These are phyloP conservation scores for Malassezia pachydermatis DNA, from an alignment of 1,284 basidiomycete species.

Conservation along the genomic window DNA sequence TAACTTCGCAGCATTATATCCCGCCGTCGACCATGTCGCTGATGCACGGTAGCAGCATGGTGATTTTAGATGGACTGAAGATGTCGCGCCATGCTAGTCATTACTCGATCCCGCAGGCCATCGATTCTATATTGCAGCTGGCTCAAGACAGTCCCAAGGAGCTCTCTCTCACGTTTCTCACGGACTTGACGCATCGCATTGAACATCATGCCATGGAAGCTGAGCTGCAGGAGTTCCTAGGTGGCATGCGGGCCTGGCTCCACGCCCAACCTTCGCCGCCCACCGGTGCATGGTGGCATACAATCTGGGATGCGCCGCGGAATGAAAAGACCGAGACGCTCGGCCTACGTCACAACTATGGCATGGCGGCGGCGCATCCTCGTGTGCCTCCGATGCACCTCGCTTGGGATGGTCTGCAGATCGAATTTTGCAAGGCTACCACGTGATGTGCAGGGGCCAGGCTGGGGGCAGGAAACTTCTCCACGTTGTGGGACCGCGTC, in stretches of 20 bases:
- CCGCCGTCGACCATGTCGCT: constrained; percentile 22
- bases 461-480: background rate
- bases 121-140: constrained; percentile 17
- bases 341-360: background rate
- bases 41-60: constrained; percentile 25
- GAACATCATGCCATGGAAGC: constrained; percentile 26
- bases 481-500: too few species aligned
- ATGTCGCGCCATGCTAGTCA: constrained; percentile 35
- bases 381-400: constrained; percentile 26
- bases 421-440: constrained; percentile 15
- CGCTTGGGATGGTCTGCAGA: constrained; percentile 30
- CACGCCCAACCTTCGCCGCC: background rate
- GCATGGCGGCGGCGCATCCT: background rate
- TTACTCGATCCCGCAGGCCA: constrained; percentile 38
- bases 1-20: constrained; percentile 22
- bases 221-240: constrained; percentile 20
- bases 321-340: constrained; percentile 17
- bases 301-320: constrained; percentile 27
- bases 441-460: constrained; percentile 7
- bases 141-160: constrained; percentile 18
- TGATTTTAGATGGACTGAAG: constrained; percentile 41
- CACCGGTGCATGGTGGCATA: background rate
- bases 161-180: constrained; percentile 31
- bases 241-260: constrained; percentile 24
- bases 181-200: constrained; percentile 38